Conservation (phyloP, 306 rosid species). For the Acacia acuminata region DNA sequence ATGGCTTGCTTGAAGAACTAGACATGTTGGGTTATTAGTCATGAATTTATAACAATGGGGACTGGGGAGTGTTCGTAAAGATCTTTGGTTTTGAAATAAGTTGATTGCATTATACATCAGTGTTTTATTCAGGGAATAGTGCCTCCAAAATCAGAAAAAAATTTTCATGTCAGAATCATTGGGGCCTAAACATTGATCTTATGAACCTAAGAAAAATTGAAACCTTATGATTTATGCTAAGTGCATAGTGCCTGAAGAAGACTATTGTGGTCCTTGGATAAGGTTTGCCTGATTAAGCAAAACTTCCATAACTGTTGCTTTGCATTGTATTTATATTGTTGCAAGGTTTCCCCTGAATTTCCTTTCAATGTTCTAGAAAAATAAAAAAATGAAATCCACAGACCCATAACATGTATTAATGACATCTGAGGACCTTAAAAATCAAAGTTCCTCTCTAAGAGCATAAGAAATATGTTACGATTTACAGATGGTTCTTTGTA, state of each 20-base stretch:
- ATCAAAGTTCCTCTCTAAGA: not conserved
- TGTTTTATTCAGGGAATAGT: not conserved
- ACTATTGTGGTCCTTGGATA: not conserved
- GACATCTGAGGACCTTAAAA: not conserved
- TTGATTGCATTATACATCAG: not conserved
- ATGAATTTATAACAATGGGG: not conserved
- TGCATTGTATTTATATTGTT: not conserved
- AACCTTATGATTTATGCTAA: not conserved
- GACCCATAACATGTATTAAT: not conserved
- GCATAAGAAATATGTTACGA: not conserved
- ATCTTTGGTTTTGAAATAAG: not conserved
- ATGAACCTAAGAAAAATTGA: not conserved
- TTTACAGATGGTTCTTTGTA: not conserved
- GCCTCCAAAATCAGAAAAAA: not conserved
- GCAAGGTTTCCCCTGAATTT: not conserved
- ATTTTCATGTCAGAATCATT: not conserved
- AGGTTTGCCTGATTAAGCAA: not conserved
- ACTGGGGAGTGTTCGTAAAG: not conserved
- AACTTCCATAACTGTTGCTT: not conserved
- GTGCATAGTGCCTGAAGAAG: not conserved
- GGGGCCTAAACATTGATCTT: not conserved
- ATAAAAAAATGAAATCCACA: not conserved
- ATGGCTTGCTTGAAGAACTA: conserved; percentile 20
- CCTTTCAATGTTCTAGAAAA: not conserved
- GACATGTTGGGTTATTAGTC: not conserved